A percentile compares a stretch with the other conserved stretches of the same genome.
Evolutionary conservation across 805 yeast species (phyloP).

Genomic region (Lachancea fermentati): DNA sequence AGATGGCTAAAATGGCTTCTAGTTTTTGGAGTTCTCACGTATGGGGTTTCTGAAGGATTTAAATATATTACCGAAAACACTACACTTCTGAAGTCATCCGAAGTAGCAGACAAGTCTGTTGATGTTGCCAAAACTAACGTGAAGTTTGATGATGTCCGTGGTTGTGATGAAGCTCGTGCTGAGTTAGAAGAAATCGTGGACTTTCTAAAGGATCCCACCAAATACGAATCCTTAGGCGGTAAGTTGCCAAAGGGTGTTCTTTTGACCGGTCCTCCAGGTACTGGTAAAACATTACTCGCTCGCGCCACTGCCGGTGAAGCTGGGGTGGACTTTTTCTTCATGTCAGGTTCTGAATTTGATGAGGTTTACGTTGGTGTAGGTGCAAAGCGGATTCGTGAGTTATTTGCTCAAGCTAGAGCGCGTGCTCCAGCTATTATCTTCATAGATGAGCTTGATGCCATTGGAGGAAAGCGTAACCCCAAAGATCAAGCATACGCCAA

Average conservation of each 20-base stretch:
- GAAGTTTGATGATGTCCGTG: constrained; percentile 87
- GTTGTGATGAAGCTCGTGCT: constrained; percentile 97
- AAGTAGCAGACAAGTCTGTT: constrained; percentile 68
- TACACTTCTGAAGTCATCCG: constrained; percentile 54
- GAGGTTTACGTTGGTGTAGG: constrained; percentile 99
- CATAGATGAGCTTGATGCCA: constrained; percentile 96
- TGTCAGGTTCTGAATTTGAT: constrained; percentile 98
- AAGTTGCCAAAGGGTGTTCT: constrained; percentile 95
- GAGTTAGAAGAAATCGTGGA: constrained; percentile 98
- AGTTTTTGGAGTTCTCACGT: constrained; percentile 72
- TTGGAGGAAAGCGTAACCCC: constrained; percentile 96
- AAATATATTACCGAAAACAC: constrained; percentile 80
- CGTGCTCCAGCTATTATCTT: constrained; percentile 96
- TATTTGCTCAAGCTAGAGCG: constrained; percentile 87
- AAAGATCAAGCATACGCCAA: constrained; percentile 97
- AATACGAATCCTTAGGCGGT: constrained; percentile 95
- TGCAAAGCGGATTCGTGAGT: constrained; percentile 93
- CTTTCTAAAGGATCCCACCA: constrained; percentile 90
- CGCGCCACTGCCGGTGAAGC: constrained; percentile 98
- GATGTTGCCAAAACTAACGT: constrained; percentile 84
- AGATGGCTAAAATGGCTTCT: constrained; percentile 87
- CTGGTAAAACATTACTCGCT: constrained; percentile 93
- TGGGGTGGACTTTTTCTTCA: constrained; percentile 92
- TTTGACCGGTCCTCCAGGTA: constrained; percentile 97
- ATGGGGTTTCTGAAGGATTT: constrained; percentile 75